Percentiles rank a stretch among this genome's conserved stretches.
Evolutionary conservation across 176 grass and related monocot genomes (phyloP).

Genomic region (Oryza nivara): DNA sequence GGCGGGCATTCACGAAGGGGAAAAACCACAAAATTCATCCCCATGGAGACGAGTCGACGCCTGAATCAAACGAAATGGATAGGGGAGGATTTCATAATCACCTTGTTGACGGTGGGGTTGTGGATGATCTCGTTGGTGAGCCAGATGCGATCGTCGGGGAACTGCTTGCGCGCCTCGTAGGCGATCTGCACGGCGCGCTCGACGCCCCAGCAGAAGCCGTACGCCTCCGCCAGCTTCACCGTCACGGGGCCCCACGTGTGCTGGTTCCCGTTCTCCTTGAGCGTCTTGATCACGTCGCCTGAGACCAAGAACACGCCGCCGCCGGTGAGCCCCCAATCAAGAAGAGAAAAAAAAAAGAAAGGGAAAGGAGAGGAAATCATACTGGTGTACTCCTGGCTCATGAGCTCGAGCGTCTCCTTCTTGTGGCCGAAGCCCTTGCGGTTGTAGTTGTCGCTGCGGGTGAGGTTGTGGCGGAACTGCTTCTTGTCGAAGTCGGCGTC

Average conservation of each 20-base stretch:
- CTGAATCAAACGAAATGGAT: neutral
- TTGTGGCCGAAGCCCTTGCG: conserved; percentile 89
- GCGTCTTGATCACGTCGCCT: conserved; percentile 93
- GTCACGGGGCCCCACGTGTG: conserved; percentile 84
- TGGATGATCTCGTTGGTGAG: conserved; percentile 99
- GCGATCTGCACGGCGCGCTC: conserved; percentile 98
- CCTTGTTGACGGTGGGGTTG: conserved; percentile 97
- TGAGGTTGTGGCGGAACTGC: conserved; percentile 93
- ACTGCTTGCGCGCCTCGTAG: conserved; percentile 99
- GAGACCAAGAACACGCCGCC: neutral
- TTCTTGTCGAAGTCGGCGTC: conserved; percentile 96
- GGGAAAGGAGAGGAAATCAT: neutral
- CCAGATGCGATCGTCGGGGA: conserved; percentile 93
- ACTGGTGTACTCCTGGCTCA: conserved; percentile 96
- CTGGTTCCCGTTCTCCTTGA: conserved; percentile 78
- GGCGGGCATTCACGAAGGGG: too few relatives aligned
- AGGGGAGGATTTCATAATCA: neutral
- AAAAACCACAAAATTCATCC: too few relatives aligned
- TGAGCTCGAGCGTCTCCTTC: conserved; percentile 96
- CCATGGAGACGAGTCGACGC: neutral
- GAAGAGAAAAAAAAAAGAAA: neutral
- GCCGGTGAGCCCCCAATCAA: neutral
- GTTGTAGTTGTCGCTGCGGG: conserved; percentile 98
- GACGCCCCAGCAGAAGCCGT: conserved; percentile 99
- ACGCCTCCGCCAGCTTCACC: conserved; percentile 88